These are phyloP conservation scores for Hypoxylon sp. DNA, from an alignment of 2,329 filamentous ascomycete genomes.

Conservation along the genomic window DNA sequence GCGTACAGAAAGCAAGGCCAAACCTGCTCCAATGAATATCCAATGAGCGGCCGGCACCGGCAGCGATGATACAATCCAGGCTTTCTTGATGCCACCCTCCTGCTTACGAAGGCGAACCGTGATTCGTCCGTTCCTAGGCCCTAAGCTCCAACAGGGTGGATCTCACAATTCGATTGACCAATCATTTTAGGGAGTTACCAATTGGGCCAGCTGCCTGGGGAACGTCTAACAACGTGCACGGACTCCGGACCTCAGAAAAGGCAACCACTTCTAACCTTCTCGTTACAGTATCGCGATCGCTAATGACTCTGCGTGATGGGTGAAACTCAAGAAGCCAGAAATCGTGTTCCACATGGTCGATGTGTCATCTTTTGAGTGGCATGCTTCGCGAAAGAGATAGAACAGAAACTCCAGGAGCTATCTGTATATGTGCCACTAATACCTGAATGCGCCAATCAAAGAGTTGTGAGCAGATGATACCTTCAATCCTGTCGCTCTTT, in stretches of 20 bases:
- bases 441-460: not conserved
- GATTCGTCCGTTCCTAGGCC: conserved; percentile 18
- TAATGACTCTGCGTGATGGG: not conserved
- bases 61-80: conserved; percentile 29
- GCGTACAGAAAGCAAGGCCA: conserved; percentile 3
- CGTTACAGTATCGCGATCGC: not conserved
- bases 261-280: conserved; percentile 2
- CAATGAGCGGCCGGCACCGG: conserved; percentile 30
- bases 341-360: conserved; percentile 1
- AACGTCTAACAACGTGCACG: conserved; percentile 2
- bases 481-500: not conserved
- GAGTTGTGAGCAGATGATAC: not conserved
- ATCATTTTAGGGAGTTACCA: conserved; percentile 7
- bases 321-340: conserved; percentile 17
- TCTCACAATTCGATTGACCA: conserved; percentile 12
- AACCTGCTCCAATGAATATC: conserved; percentile 27
- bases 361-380: not conserved
- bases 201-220: not conserved
- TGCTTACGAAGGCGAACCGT: conserved; percentile 15
- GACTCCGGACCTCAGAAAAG: not conserved
- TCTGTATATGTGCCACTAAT: not conserved
- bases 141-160: conserved; percentile 21
- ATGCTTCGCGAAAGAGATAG: not conserved
- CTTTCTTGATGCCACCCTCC: conserved; percentile 18
- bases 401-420: not conserved